Evolutionary conservation across 192 early-diverging fungal species (phyloP).

Genomic region (Phycomyces nitens): DNA sequence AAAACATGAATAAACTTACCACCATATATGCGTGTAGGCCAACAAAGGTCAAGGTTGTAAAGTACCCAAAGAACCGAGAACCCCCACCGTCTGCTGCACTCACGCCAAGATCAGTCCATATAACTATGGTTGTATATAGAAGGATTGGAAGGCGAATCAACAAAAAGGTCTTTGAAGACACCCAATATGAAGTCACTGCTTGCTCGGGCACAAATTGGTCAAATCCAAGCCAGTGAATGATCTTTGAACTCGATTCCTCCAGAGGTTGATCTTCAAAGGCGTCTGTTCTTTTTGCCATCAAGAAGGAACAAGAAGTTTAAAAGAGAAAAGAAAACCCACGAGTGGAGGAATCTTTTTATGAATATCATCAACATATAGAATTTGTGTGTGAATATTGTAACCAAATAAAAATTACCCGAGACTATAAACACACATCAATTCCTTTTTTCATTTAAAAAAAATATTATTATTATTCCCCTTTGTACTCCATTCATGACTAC

Average conservation of each 20-base stretch:
- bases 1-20: conserved; percentile 15
- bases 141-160: conserved; percentile 7
- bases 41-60: conserved; percentile 31
- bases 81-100: neutral
- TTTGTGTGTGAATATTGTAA: too few species aligned
- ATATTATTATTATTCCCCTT: too few species aligned
- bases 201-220: conserved; percentile 36
- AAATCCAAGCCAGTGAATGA: conserved; percentile 29
- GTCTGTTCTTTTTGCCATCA: too few species aligned
- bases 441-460: too few species aligned
- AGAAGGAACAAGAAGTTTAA: too few species aligned
- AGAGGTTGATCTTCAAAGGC: neutral
- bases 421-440: too few species aligned
- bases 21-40: conserved; percentile 29
- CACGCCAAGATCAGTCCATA: conserved; percentile 22
- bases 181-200: conserved; percentile 32
- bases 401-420: too few species aligned
- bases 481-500: too few species aligned
- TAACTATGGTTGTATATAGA: conserved; percentile 14
- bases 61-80: conserved; percentile 20
- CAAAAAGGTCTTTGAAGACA: conserved; percentile 20
- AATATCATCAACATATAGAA: too few species aligned
- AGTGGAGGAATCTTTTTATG: too few species aligned
- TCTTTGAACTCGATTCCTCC: neutral
- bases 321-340: too few species aligned